These are phyloP conservation scores for Prinsepia uniflora DNA, from an alignment of 306 rosid species.

Conservation along the genomic window DNA sequence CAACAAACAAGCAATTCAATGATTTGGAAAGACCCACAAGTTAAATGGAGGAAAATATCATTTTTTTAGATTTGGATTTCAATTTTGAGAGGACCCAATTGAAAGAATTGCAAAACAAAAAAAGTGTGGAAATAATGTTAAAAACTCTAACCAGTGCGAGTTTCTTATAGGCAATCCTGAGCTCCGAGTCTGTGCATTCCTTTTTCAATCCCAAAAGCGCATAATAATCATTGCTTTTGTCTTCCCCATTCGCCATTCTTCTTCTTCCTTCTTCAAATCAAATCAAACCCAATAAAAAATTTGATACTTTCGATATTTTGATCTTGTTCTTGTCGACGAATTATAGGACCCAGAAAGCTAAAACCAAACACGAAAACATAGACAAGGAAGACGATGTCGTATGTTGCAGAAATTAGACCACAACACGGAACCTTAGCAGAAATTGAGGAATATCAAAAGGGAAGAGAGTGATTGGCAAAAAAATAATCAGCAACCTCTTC, in stretches of 20 bases:
- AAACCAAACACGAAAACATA: slow-evolving; percentile 12
- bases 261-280: slow-evolving; percentile 6
- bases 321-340: slow-evolving; percentile 48
- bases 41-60: background rate
- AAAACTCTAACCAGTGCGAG: slow-evolving; percentile 73
- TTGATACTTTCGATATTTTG: too few species aligned
- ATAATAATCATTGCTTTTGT: slow-evolving; percentile 58
- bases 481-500: background rate
- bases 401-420: slow-evolving; percentile 22
- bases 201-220: slow-evolving; percentile 69
- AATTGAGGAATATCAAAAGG: background rate
- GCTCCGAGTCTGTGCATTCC: slow-evolving; percentile 73
- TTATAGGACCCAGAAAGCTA: slow-evolving; percentile 24
- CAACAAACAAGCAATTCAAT: background rate
- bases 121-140: background rate
- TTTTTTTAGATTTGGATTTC: background rate
- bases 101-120: slow-evolving; percentile 6
- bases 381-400: background rate
- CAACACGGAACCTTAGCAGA: slow-evolving; percentile 34
- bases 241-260: slow-evolving; percentile 58
- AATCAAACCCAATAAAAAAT: slow-evolving; percentile 14
- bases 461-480: slow-evolving; percentile 9
- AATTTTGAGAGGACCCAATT: slow-evolving; percentile 15
- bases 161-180: slow-evolving; percentile 77
- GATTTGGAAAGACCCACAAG: slow-evolving; percentile 12